A percentile compares a stretch with the other conserved stretches of the same genome.
Evolutionary conservation across 495 filamentous ascomycete species (phyloP).

Genomic region (Monascus purpureus): DNA sequence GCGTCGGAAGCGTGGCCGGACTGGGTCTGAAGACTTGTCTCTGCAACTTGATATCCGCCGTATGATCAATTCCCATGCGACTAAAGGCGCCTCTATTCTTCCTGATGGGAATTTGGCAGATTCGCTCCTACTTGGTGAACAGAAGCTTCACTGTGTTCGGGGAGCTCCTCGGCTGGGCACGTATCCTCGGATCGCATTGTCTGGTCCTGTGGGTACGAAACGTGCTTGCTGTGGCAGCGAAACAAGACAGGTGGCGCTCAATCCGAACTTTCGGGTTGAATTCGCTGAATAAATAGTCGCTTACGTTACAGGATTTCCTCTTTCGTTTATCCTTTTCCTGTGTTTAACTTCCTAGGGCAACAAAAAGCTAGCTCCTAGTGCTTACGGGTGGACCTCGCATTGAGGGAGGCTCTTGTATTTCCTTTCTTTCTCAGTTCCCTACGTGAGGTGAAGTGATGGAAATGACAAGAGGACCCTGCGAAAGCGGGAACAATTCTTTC

Average conservation of each 20-base stretch:
- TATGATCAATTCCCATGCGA: constrained; percentile 21
- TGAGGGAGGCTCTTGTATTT: no score
- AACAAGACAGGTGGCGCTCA: constrained; percentile 25
- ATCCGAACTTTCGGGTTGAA: constrained; percentile 24
- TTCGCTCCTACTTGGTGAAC: constrained; percentile 21
- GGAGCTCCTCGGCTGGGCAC: constrained; percentile 7
- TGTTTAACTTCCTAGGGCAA: no score
- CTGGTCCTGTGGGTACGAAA: constrained; percentile 30
- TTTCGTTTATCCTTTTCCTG: constrained; percentile 8
- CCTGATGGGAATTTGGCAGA: constrained; percentile 26
- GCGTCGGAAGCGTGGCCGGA: constrained; percentile 53
- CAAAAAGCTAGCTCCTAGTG: no score
- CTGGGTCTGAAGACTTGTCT: constrained; percentile 48
- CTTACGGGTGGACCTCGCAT: no score
- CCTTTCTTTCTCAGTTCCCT: no score
- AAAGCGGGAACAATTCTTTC: no score
- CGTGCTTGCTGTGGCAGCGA: constrained; percentile 34
- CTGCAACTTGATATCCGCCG: constrained; percentile 67
- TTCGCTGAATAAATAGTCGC: constrained; percentile 15
- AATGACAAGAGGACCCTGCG: no score
- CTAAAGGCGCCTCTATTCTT: constrained; percentile 18
- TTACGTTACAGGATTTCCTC: constrained; percentile 6
- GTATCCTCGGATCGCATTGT: constrained; percentile 14
- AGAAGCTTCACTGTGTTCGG: constrained; percentile 1
- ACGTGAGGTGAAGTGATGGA: no score